phyloP scores from a whole-genome alignment of 306 rosid species.

The Citrullus colocynthis region DNA sequence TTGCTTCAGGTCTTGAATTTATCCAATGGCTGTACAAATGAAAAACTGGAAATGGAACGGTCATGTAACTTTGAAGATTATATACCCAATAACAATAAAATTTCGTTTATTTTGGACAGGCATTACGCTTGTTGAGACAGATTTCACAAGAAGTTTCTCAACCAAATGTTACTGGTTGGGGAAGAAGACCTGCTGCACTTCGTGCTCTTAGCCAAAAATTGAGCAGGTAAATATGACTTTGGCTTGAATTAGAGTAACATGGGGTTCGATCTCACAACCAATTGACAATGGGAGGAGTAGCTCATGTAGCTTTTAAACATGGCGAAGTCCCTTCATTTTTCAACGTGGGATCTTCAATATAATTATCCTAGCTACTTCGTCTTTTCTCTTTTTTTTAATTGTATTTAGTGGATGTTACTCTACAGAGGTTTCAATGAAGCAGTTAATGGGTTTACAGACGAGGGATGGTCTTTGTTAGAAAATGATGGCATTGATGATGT shows the following conservation, averaged over 20 bases:
- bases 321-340: too few relatives aligned
- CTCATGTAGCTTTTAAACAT: too few relatives aligned
- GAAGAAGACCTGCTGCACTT: constrained; percentile 85
- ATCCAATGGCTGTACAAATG: background rate
- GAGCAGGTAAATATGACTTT: constrained; percentile 50
- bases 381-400: background rate
- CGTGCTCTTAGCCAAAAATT: constrained; percentile 77
- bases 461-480: constrained; percentile 94
- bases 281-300: too few relatives aligned
- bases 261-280: too few relatives aligned
- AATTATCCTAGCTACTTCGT: background rate
- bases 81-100: background rate
- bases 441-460: constrained; percentile 80
- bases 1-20: background rate
- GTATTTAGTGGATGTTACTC: background rate
- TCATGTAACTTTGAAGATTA: background rate
- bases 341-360: background rate
- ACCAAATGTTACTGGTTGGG: constrained; percentile 87
- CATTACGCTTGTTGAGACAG: constrained; percentile 83
- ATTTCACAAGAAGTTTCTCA: constrained; percentile 95
- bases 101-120: constrained; percentile 33
- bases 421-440: constrained; percentile 97
- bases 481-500: constrained; percentile 94
- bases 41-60: background rate
- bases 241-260: too few relatives aligned